These are phyloP conservation scores for Fusarium sp. DNA, from an alignment of 2,329 filamentous ascomycete genomes.

Conservation along the genomic window DNA sequence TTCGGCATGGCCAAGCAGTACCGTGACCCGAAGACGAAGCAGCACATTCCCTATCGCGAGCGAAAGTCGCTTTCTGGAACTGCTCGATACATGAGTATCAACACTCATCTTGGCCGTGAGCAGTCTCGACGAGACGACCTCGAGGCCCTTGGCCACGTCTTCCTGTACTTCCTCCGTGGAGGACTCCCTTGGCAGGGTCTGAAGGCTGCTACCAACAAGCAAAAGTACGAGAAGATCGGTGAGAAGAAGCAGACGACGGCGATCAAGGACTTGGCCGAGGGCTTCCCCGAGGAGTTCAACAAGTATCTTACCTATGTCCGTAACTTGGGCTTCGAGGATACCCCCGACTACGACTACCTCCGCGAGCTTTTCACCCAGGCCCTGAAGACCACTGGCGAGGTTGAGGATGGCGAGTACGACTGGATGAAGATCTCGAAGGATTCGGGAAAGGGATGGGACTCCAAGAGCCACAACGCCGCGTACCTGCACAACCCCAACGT, in stretches of 20 bases:
- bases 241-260: slow-evolving; percentile 99
- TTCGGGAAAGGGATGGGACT: slow-evolving; percentile 89
- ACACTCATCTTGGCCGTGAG: slow-evolving; percentile 95
- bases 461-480: slow-evolving; percentile 72
- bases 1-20: slow-evolving; percentile 99
- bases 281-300: slow-evolving; percentile 96
- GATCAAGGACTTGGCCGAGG: slow-evolving; percentile 96
- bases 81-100: slow-evolving; percentile 99
- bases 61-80: slow-evolving; percentile 97
- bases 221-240: slow-evolving; percentile 99
- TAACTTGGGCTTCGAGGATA: slow-evolving; percentile 98
- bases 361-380: slow-evolving; percentile 96
- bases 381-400: slow-evolving; percentile 91
- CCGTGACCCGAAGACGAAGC: slow-evolving; percentile 97
- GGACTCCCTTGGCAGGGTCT: slow-evolving; percentile 79
- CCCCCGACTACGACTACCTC: slow-evolving; percentile 97
- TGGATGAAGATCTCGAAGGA: slow-evolving; percentile 97
- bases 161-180: slow-evolving; percentile 80
- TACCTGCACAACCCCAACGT: slow-evolving; percentile 81
- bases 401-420: slow-evolving; percentile 98
- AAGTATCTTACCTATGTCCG: slow-evolving; percentile 98
- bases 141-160: slow-evolving; percentile 84
- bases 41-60: slow-evolving; percentile 97
- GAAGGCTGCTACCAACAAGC: slow-evolving; percentile 84
- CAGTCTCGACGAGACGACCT: slow-evolving; percentile 96